These are phyloP conservation scores for Lodderomyces orthopsilosis DNA, from an alignment of 1,139 yeast genomes.

Conservation along the genomic window DNA sequence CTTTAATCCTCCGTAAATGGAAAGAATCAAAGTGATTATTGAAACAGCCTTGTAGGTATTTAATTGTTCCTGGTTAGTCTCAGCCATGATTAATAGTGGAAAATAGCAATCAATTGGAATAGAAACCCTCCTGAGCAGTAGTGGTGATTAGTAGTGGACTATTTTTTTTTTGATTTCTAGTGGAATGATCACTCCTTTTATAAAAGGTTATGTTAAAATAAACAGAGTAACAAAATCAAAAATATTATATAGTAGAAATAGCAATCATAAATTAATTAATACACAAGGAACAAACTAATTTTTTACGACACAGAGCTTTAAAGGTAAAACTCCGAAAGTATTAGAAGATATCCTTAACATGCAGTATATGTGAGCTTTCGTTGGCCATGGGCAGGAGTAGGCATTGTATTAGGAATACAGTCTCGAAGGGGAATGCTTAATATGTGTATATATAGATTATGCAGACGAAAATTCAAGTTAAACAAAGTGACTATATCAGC, in stretches of 20 bases:
- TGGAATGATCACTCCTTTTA: neutral
- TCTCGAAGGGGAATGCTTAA: neutral
- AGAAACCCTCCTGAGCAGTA: no score
- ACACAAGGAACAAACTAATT: neutral
- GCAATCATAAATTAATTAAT: slow-evolving; percentile 4
- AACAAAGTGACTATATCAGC: no score
- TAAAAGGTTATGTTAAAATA: neutral
- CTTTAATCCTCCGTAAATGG: slow-evolving; percentile 53
- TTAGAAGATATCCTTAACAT: no score
- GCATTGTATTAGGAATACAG: neutral
- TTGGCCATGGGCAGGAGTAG: no score
- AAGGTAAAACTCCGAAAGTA: neutral
- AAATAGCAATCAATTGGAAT: neutral
- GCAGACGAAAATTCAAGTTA: no score
- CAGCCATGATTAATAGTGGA: neutral
- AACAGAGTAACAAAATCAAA: slow-evolving; percentile 1
- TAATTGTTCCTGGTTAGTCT: slow-evolving; percentile 11
- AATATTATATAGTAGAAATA: neutral
- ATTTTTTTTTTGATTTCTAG: neutral
- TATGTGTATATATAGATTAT: neutral
- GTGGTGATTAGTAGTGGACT: no score
- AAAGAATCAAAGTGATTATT: slow-evolving; percentile 48
- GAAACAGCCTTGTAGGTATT: slow-evolving; percentile 42
- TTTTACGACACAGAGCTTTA: no score
- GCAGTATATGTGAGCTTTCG: no score